These are phyloP conservation scores for Castanea mollissima DNA, from an alignment of 306 rosid species.

Conservation along the genomic window DNA sequence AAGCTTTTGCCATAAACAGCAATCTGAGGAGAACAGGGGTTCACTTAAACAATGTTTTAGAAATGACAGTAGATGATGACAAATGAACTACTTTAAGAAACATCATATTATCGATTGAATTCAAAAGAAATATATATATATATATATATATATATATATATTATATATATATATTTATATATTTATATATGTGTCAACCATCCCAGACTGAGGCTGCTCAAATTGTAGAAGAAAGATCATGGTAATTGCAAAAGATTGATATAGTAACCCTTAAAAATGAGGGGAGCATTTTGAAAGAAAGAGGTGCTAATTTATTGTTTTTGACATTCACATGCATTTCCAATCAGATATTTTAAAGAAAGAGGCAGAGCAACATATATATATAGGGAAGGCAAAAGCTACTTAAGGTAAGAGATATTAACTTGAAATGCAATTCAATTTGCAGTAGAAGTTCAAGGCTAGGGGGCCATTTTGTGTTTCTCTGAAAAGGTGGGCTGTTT, in stretches of 20 bases:
- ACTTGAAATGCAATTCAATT: background rate
- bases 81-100: background rate
- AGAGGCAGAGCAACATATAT: background rate
- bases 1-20: conserved; percentile 93
- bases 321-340: background rate
- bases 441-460: background rate
- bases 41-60: conserved; percentile 9
- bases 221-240: background rate
- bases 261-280: background rate
- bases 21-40: conserved; percentile 48
- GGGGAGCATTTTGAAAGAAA: background rate
- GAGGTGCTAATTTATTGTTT: background rate
- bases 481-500: background rate
- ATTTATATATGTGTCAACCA: background rate
- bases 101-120: background rate
- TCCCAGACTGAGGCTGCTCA: background rate
- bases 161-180: too few species aligned
- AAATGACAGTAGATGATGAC: conserved; percentile 3
- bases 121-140: background rate
- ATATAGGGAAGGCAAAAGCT: background rate
- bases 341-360: background rate
- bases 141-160: too few species aligned
- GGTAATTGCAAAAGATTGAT: background rate
- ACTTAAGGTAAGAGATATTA: background rate
- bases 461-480: background rate